phyloP scores from a whole-genome alignment of 2,329 filamentous ascomycete genomes.

The Juglanconis oblonga region DNA sequence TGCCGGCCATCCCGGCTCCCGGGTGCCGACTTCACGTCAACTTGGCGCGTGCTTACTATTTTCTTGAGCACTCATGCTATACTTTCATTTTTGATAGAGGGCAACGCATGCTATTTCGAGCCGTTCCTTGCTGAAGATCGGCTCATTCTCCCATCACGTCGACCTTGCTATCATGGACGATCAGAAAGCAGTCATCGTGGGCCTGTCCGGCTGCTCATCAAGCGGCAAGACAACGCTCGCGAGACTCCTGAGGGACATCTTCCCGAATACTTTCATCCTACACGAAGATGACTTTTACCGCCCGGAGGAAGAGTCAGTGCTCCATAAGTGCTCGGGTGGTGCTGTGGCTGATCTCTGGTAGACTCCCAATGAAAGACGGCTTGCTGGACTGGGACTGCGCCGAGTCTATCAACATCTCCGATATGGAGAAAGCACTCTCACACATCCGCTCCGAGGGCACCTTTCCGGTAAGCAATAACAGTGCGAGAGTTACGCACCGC shows the following conservation, averaged over 20 bases:
- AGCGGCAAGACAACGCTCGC: conserved; percentile 95
- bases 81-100: background rate
- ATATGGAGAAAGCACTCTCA: conserved; percentile 63
- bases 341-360: conserved; percentile 25
- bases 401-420: conserved; percentile 69
- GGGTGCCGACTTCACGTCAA: background rate
- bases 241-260: conserved; percentile 77
- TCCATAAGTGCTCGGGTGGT: background rate
- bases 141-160: background rate
- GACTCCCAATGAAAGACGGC: conserved; percentile 54
- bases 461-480: conserved; percentile 54
- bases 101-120: background rate
- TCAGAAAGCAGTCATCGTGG: conserved; percentile 63
- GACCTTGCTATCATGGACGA: conserved; percentile 27
- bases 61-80: background rate
- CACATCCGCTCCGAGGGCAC: conserved; percentile 69
- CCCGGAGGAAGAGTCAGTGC: conserved; percentile 65
- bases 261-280: conserved; percentile 75
- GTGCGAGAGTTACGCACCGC: conserved; percentile 22
- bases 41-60: background rate
- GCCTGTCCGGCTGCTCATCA: conserved; percentile 85
- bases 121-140: too few species aligned
- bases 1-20: conserved; percentile 1
- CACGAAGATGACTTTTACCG: conserved; percentile 97
- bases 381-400: conserved; percentile 91